Evolutionary conservation across 352 stramenopile species (phyloP).

Genomic region (Globisporangium lucens): DNA sequence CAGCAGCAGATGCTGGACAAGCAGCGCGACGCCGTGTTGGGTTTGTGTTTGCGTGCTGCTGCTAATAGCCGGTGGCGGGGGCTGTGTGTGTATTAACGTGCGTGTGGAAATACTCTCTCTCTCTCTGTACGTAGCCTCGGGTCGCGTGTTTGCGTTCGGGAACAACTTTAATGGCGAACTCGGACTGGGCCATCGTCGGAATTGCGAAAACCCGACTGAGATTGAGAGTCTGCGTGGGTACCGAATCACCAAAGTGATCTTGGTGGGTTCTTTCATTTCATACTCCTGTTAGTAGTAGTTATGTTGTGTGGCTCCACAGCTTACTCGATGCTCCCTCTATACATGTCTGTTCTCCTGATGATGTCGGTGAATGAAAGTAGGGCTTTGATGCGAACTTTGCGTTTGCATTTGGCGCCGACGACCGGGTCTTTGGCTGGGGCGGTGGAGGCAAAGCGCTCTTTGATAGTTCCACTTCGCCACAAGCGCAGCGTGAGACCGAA

Average conservation of each 20-base stretch:
- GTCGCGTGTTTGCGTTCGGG: slow-evolving; percentile 66
- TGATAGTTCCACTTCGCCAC: slow-evolving; percentile 12
- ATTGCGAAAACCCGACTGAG: slow-evolving; percentile 42
- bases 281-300: too few species aligned
- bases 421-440: slow-evolving; percentile 88
- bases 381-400: slow-evolving; percentile 67
- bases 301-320: too few species aligned
- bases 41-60: slow-evolving; percentile 15
- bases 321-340: too few species aligned
- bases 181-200: slow-evolving; percentile 45
- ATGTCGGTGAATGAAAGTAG: slow-evolving; percentile 17
- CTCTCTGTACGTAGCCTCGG: slow-evolving; percentile 27
- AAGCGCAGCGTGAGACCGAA: neutral
- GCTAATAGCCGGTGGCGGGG: neutral
- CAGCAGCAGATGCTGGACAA: slow-evolving; percentile 32
- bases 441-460: slow-evolving; percentile 54
- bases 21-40: slow-evolving; percentile 42
- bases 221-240: slow-evolving; percentile 50
- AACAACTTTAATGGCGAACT: slow-evolving; percentile 66
- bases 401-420: slow-evolving; percentile 79
- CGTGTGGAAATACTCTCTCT: neutral
- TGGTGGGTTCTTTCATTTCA: too few species aligned
- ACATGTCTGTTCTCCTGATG: neutral
- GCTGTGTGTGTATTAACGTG: neutral
- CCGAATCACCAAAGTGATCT: slow-evolving; percentile 39